Evolutionary conservation across 208 protist species (phyloP), one percentile per base, ranked within the genome.

Genomic region (Acanthamoeba sp.): DNA sequence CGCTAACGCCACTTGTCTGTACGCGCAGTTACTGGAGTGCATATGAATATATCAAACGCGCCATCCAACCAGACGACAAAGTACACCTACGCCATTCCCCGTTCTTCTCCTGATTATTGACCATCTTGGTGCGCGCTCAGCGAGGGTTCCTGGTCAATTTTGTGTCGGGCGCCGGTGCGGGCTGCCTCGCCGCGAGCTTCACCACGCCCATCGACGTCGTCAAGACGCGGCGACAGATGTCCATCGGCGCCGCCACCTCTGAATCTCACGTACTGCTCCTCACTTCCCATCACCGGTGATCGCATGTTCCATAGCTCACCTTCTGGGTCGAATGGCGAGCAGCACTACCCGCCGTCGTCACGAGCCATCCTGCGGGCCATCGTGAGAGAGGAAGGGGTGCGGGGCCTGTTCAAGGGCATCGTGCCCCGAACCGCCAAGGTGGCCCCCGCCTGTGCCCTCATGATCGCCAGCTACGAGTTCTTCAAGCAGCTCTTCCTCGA

Each of bases 201-300:
- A 96, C 95, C 42, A 95, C 85, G 24, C 95, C 95, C 32, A 85
- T 96, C 27, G 95, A 96, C 64, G 57, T 96, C 9, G 85, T 96
- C 1, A 96, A 96, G 82, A 96, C 95, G 34, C 93, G 87, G 57
- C 76, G 88, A 89, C 95, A 96, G 90, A 96, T 96, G 88, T 71
- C 71, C 5, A 57, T 84, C 6, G 55, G 45, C 82, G 78, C 64
- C 18, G 34, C 80, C 14, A 40, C 64, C 40, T 12, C 32, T 3
- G 78, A 62, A 22, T 9, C 27, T 36, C 40, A 0, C 14, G 78
- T 87, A 87, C 78, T 71, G 64, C 29, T 29, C 69, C 20, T 24
- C 69, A 7, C 20, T 22, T n/a, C 12, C 24, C 40, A 20, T 29
- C 32, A 9, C 27, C 76, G 0, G 14, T 32, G 9, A 27, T 22